Percentiles rank a stretch among this genome's conserved stretches.
These are phyloP conservation scores for Phytophthora tubulina DNA, from an alignment of 352 stramenopile species.

Conservation along the genomic window DNA sequence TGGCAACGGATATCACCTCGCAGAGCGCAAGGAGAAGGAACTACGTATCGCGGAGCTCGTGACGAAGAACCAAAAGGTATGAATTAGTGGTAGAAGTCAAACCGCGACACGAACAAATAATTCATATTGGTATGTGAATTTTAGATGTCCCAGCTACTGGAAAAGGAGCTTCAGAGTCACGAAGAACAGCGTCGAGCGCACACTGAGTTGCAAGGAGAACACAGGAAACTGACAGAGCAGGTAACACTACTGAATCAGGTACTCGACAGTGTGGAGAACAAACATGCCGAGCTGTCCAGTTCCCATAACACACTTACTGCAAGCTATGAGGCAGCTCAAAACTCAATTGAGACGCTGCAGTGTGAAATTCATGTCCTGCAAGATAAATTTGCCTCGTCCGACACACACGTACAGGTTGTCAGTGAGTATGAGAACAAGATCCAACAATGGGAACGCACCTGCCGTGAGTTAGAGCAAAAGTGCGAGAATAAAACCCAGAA, in stretches of 20 bases:
- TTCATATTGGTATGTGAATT: not conserved
- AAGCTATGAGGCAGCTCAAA: constrained; percentile 45
- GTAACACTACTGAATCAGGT: constrained; percentile 51
- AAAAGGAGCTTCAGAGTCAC: constrained; percentile 58
- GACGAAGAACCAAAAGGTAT: constrained; percentile 69
- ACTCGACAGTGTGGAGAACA: constrained; percentile 47
- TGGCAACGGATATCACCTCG: constrained; percentile 60
- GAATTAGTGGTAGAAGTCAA: not conserved
- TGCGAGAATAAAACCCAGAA: constrained; percentile 34
- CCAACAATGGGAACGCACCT: constrained; percentile 47
- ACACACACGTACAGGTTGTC: constrained; percentile 37
- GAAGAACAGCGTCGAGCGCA: constrained; percentile 45
- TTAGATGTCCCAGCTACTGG: constrained; percentile 62
- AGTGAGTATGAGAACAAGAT: constrained; percentile 57
- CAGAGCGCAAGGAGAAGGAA: constrained; percentile 72
- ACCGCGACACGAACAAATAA: not conserved
- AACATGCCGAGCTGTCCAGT: constrained; percentile 45
- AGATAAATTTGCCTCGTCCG: constrained; percentile 31
- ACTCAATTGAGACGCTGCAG: constrained; percentile 47
- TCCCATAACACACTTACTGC: constrained; percentile 39
- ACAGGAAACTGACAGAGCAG: constrained; percentile 45
- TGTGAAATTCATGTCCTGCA: constrained; percentile 42
- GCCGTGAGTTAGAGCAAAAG: constrained; percentile 41
- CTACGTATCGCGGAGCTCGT: constrained; percentile 66
- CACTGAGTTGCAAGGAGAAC: constrained; percentile 38